Evolutionary conservation across 2,329 filamentous ascomycete species (phyloP), one percentile per base, ranked within the genome.

Genomic region (Fusarium domesticum): DNA sequence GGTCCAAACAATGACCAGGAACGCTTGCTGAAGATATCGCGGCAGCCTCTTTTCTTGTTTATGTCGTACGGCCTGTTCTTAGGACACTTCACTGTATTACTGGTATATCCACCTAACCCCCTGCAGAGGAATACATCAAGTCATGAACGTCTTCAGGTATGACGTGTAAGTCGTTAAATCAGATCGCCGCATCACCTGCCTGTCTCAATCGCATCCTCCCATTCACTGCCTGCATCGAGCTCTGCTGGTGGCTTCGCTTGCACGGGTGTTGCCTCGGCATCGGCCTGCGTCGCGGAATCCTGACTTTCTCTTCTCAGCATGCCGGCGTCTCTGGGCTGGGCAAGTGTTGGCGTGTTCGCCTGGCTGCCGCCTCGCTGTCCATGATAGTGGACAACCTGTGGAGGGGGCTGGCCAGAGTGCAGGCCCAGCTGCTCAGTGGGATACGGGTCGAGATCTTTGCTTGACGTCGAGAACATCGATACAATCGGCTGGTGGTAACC

Each of bases 401-500:
- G 81, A 18, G 81, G 80, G 14, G 76, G 71, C 61, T 84, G 81
- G 14, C 81, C 81, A 31, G 77, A 76, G 53, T 83, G 78, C 3
- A 78, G 75, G 14, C 81, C 81, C 5, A 85, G 67, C 38, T 84
- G 72, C 54, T 85, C 79, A 19, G 81, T 83, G 5, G 83, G 82
- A 58, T 85, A 85, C 1, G 78, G 83, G 56, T 85, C 79, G 23
- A 86, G 68, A 59, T 86, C 83, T 62, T 83, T 83, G 65, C 81
- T 85, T 8, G 82, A 85, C 2, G 83, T 86, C 28, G 82, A 85
- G 57, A 86, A 86, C 17, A 80, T 83, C 35, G 82, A 85, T 34
- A 85, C 77, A 17, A 85, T 71, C 5, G 83, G 82, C 60, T 84
- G 81, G 59, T 83, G 80, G 57, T 85, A 85, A n/a, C 81, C 81